A percentile compares a stretch with the other conserved stretches of the same genome.
These are phyloP conservation scores for Pichia sp. DNA, from an alignment of 1,139 yeast species.

Conservation along the genomic window DNA sequence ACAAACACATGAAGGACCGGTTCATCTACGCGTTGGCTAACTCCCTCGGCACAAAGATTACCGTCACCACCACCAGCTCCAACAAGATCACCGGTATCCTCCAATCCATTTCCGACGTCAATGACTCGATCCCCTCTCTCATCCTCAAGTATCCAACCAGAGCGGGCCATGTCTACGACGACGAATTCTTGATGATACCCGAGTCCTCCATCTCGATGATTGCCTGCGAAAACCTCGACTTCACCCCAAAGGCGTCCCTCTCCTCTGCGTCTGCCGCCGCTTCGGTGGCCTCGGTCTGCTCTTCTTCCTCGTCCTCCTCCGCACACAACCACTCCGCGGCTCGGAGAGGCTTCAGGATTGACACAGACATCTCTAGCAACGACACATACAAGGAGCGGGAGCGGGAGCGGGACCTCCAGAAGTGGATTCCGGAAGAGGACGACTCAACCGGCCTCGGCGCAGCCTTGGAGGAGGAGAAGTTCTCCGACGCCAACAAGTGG, in stretches of 20 bases:
- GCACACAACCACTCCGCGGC: constrained; percentile 8
- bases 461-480: constrained; percentile 39
- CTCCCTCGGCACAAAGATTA: constrained; percentile 47
- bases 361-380: constrained; percentile 63
- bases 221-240: constrained; percentile 44
- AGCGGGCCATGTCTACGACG: constrained; percentile 18
- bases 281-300: neutral
- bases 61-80: constrained; percentile 32
- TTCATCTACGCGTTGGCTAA: constrained; percentile 36
- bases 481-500: constrained; percentile 44
- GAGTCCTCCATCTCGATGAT: constrained; percentile 64
- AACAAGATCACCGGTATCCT: constrained; percentile 52
- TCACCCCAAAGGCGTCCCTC: constrained; percentile 23
- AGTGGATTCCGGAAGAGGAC: constrained; percentile 74
- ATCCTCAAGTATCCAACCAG: constrained; percentile 44
- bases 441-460: constrained; percentile 8
- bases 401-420: constrained; percentile 66
- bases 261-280: neutral
- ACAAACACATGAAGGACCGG: constrained; percentile 35
- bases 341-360: constrained; percentile 59
- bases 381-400: constrained; percentile 36
- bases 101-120: constrained; percentile 34
- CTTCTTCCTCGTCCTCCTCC: neutral
- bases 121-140: constrained; percentile 41
- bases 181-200: constrained; percentile 41